Conservation (phyloP, 2,329 filamentous ascomycete genomes). For the Talaromyces sp. region DNA sequence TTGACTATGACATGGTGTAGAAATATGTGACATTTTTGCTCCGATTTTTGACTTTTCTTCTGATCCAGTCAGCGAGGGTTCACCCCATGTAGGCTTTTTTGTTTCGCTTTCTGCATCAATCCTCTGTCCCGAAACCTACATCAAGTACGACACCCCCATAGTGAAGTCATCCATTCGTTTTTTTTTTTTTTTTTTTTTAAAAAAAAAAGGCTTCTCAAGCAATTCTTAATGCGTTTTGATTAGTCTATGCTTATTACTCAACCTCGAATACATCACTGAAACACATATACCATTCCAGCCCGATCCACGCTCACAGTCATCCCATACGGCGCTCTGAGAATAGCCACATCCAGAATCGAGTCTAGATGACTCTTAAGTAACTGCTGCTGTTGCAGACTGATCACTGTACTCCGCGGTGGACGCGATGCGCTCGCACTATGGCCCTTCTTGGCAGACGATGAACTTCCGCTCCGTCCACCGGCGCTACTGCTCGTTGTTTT, state of each 20-base stretch:
- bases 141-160: too few species aligned
- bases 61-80: background rate
- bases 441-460: constrained; percentile 29
- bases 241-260: background rate
- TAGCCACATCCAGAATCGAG: constrained; percentile 78
- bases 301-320: constrained; percentile 92
- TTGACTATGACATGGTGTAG: background rate
- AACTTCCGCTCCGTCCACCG: constrained; percentile 21
- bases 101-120: too few species aligned
- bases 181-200: too few species aligned
- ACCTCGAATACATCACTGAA: constrained; percentile 45
- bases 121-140: background rate
- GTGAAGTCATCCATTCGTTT: background rate
- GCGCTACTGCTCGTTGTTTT: constrained; percentile 28
- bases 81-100: background rate
- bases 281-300: constrained; percentile 85
- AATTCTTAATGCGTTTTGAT: background rate
- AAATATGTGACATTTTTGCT: background rate
- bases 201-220: too few species aligned
- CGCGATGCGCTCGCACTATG: constrained; percentile 41
- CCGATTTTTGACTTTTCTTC: background rate
- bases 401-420: constrained; percentile 73
- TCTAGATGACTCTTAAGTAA: constrained; percentile 84
- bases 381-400: constrained; percentile 82
- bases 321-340: constrained; percentile 83